A percentile compares a stretch with the other conserved stretches of the same genome.
Evolutionary conservation across 1,284 basidiomycete species (phyloP).

Genomic region (Ustilago loliicola): DNA sequence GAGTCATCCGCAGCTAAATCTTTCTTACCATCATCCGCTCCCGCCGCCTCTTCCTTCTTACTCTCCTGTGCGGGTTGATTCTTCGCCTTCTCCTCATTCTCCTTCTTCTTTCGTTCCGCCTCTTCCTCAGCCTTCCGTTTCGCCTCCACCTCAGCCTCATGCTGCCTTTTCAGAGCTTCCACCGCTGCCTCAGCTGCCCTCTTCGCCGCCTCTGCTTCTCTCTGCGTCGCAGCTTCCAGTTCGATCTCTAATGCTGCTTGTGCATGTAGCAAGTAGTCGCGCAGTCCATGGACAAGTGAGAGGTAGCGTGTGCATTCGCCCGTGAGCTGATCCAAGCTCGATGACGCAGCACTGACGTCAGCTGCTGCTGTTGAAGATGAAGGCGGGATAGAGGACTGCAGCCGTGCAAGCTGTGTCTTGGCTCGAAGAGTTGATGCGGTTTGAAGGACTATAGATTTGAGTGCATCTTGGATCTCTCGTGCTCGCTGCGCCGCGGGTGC

Average conservation of each 20-base stretch:
- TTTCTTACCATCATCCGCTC: background rate
- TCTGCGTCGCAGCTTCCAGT: slow-evolving; percentile 43
- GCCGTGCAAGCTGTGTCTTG: slow-evolving; percentile 37
- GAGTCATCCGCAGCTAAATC: slow-evolving; percentile 21
- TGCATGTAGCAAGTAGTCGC: slow-evolving; percentile 48
- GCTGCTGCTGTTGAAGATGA: slow-evolving; percentile 22
- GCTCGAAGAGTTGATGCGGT: slow-evolving; percentile 49
- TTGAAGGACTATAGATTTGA: slow-evolving; percentile 48
- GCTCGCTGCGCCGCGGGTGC: slow-evolving; percentile 31
- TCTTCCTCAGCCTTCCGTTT: slow-evolving; percentile 1
- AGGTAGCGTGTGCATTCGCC: slow-evolving; percentile 45
- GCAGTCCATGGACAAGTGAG: slow-evolving; percentile 38
- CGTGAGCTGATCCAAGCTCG: slow-evolving; percentile 34
- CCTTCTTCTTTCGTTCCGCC: background rate
- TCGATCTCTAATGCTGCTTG: slow-evolving; percentile 51
- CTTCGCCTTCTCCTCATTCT: slow-evolving; percentile 6
- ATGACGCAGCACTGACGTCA: slow-evolving; percentile 17
- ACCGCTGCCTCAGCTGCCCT: slow-evolving; percentile 35
- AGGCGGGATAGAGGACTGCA: slow-evolving; percentile 14
- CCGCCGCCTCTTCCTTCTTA: background rate
- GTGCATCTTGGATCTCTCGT: slow-evolving; percentile 38
- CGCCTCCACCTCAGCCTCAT: slow-evolving; percentile 21
- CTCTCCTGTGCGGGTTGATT: background rate
- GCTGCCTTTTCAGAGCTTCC: slow-evolving; percentile 31
- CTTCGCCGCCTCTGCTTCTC: slow-evolving; percentile 42